Base-by-base conservation (phyloP, 352 stramenopile genomes). In the Aphanomyces cochlioides region DNA sequence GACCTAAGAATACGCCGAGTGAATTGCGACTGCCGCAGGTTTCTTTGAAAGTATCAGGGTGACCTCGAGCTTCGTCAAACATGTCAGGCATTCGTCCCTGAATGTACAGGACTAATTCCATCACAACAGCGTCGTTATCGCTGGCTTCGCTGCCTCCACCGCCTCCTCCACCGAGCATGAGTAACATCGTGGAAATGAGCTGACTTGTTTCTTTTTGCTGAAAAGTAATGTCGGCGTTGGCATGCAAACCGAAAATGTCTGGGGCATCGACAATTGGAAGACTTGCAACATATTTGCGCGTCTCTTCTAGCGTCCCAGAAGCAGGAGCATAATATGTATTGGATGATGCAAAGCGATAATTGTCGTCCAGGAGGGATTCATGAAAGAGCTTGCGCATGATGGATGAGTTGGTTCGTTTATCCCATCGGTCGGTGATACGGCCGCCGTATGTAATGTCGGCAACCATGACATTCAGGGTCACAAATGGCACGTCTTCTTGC, bases 381-480 rank as follows among this genome's bases (percentile, higher is more conserved):
- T 83, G 89, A 66, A 98, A 98, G 15, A 96, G 91, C 60, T 96
- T 95, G 38, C 88, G 83, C 80, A 98, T 93, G 74, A 98, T 97
- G 67, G 85, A 97, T 47, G 90, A 92, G 75, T 98, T 98, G 3
- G 93, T 97, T 28, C 90, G 84, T 69, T 98, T 97, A 73, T 98
- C 94, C 94, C 90, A 97, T 7, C 85, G 84, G 74, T 98, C 94
- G 0, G 94, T 98, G 69, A 98, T 97, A 38, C 93, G 82, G 4
- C 94, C 94, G 54, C 94, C 94, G 77, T 98, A 98, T 15, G 91
- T 98, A 47, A 98, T 96, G 69, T 98, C 93, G 6, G 91, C 93
- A 4, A 98, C 90, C 79, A 97, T 97, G 47, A 97, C 90, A 69
- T 98, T 98, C 34, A 98, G 73, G 19, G 93, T 98, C 67, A 97